These are phyloP conservation scores for Arctium minus DNA, from an alignment of 129 eudicot genomes.

Conservation along the genomic window DNA sequence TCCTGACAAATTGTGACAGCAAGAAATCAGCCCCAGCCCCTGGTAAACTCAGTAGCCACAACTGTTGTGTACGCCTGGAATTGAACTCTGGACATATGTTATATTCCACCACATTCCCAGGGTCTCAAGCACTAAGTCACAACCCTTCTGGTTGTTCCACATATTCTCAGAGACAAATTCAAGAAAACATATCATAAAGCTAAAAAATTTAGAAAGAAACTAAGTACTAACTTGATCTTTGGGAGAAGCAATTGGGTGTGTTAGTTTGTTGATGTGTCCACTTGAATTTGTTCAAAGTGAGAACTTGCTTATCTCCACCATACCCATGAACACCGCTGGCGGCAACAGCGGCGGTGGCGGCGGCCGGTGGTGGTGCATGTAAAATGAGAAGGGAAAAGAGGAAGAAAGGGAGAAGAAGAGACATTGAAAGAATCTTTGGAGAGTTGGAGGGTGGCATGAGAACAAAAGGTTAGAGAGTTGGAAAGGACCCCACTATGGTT, in stretches of 20 bases:
- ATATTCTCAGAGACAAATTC: background rate
- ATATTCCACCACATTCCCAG: too few species aligned
- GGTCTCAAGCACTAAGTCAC: too few species aligned
- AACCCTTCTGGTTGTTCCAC: too few species aligned
- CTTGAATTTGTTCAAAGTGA: constrained; percentile 43
- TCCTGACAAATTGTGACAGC: too few species aligned
- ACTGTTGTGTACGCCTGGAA: too few species aligned
- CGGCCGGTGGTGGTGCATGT: constrained; percentile 6
- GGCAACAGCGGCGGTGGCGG: constrained; percentile 5
- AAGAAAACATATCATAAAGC: background rate
- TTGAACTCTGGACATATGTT: too few species aligned
- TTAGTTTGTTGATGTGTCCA: constrained; percentile 26
- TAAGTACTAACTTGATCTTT: constrained; percentile 65
- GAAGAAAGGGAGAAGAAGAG: constrained; percentile 21
- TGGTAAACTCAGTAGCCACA: too few species aligned
- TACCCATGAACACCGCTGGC: constrained; percentile 7
- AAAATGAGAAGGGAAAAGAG: constrained; percentile 21
- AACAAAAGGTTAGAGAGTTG: constrained; percentile 68
- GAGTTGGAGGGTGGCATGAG: constrained; percentile 70
- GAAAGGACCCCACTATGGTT: constrained; percentile 56
- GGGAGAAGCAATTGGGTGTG: constrained; percentile 40
- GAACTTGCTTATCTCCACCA: constrained; percentile 37
- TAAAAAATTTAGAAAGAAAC: background rate
- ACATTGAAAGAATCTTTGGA: constrained; percentile 45
- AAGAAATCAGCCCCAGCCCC: too few species aligned